Conservation (phyloP, 2,329 filamentous ascomycete genomes). For the Cordyceps javanica region DNA sequence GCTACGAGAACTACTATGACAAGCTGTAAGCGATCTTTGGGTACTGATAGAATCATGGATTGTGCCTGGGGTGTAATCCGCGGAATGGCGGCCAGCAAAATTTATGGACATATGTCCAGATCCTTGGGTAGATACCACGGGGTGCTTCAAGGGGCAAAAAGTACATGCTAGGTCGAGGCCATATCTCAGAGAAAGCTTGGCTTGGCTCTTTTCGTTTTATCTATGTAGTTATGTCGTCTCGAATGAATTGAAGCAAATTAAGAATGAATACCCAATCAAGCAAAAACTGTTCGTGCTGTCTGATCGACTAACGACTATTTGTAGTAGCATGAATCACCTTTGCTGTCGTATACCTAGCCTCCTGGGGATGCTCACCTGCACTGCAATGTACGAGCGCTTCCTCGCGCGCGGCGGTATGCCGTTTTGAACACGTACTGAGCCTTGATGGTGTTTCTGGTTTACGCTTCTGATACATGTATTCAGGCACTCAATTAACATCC, state of each 20-base stretch:
- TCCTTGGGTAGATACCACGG: constrained; percentile 21
- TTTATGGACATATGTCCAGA: constrained; percentile 24
- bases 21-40: constrained; percentile 71
- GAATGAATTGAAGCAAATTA: constrained; percentile 34
- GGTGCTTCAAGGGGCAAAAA: constrained; percentile 22
- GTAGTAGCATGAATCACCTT: too few relatives aligned
- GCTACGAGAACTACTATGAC: constrained; percentile 97
- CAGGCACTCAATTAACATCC: too few relatives aligned
- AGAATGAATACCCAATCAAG: constrained; percentile 20
- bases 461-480: too few relatives aligned
- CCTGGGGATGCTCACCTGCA: too few relatives aligned
- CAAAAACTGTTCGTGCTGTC: too few relatives aligned
- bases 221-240: constrained; percentile 38
- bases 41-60: constrained; percentile 39
- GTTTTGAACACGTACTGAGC: too few relatives aligned
- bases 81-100: constrained; percentile 33
- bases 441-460: too few relatives aligned
- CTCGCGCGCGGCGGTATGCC: too few relatives aligned
- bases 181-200: constrained; percentile 30
- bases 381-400: too few relatives aligned
- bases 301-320: too few relatives aligned
- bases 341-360: too few relatives aligned
- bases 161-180: constrained; percentile 32
- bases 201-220: constrained; percentile 29
- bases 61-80: constrained; percentile 37